These are phyloP conservation scores for Seminavis robusta DNA, from an alignment of 108 stramenopile genomes.

Conservation along the genomic window DNA sequence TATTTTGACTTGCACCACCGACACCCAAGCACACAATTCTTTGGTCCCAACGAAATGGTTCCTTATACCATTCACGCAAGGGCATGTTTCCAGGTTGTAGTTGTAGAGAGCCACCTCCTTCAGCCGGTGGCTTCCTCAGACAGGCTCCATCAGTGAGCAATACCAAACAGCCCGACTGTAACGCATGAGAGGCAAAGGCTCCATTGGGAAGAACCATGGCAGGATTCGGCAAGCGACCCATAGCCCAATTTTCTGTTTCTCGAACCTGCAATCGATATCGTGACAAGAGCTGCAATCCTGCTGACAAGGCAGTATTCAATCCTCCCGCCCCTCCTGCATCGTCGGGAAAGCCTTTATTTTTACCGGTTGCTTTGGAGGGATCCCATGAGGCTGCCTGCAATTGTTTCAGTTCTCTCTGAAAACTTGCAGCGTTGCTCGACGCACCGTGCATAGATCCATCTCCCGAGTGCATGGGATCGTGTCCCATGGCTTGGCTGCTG, in stretches of 20 bases:
- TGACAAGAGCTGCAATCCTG: conserved; percentile 67
- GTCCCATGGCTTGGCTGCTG: conserved; percentile 13
- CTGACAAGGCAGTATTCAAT: conserved; percentile 63
- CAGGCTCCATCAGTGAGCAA: conserved; percentile 80
- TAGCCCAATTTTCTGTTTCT: conserved; percentile 71
- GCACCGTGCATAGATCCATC: conserved; percentile 8
- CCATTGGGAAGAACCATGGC: conserved; percentile 34
- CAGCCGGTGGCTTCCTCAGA: conserved; percentile 42
- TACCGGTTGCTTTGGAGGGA: conserved; percentile 7
- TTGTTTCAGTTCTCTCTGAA: conserved; percentile 70
- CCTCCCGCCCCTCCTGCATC: conserved; percentile 74
- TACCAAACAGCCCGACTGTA: conserved; percentile 79
- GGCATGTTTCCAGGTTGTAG: conserved; percentile 67
- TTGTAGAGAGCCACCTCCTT: conserved; percentile 69
- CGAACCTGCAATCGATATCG: conserved; percentile 65
- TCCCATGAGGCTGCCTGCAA: conserved; percentile 50
- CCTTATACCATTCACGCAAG: conserved; percentile 68
- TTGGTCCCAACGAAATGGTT: conserved; percentile 88
- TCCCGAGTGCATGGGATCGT: conserved; percentile 2
- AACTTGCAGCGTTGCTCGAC: conserved; percentile 37
- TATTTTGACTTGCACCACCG: conserved; percentile 33
- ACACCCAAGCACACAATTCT: conserved; percentile 70
- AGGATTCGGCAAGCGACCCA: conserved; percentile 72
- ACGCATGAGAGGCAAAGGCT: conserved; percentile 34
- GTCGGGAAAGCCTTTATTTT: conserved; percentile 54